Evolutionary conservation across 2,329 filamentous ascomycete species (phyloP).

Genomic region (Aspergillus aculeatinus): DNA sequence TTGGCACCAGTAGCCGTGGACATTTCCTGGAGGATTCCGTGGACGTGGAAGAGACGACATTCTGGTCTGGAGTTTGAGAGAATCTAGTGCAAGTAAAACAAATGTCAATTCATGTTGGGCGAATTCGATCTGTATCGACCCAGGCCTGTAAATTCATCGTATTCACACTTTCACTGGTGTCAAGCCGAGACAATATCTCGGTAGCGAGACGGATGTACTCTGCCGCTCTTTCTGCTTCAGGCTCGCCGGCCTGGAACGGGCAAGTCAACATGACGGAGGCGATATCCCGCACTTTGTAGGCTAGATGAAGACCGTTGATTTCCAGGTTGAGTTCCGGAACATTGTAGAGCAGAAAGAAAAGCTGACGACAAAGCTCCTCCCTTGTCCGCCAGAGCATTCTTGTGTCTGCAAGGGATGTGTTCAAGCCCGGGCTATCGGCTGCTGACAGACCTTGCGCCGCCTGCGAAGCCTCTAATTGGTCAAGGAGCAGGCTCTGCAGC

Average conservation of each 20-base stretch:
- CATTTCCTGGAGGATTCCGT: background rate
- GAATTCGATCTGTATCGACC: conserved; percentile 3
- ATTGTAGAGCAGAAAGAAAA: conserved; percentile 37
- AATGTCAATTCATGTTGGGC: background rate
- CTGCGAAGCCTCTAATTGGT: conserved; percentile 32
- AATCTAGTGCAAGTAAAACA: background rate
- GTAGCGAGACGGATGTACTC: conserved; percentile 16
- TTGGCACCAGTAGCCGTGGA: conserved; percentile 4
- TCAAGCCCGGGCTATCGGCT: background rate
- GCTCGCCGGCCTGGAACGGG: conserved; percentile 25
- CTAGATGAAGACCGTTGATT: conserved; percentile 37
- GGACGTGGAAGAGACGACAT: background rate
- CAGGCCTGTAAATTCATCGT: conserved; percentile 13
- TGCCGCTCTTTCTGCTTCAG: conserved; percentile 16
- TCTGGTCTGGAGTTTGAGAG: conserved; percentile 2
- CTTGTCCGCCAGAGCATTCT: conserved; percentile 30
- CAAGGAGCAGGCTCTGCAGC: conserved; percentile 38
- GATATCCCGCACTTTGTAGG: conserved; percentile 40
- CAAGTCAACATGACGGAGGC: conserved; percentile 36
- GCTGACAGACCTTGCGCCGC: background rate
- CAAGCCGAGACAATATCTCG: conserved; percentile 15
- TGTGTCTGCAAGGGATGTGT: background rate
- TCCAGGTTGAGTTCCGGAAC: conserved; percentile 34
- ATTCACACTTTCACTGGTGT: conserved; percentile 16
- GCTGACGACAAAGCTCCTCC: conserved; percentile 39